Percentiles rank a stretch among this genome's conserved stretches.
Evolutionary conservation across 2,329 filamentous ascomycete species (phyloP).

Genomic region (Pseudofabraea citricarpa): DNA sequence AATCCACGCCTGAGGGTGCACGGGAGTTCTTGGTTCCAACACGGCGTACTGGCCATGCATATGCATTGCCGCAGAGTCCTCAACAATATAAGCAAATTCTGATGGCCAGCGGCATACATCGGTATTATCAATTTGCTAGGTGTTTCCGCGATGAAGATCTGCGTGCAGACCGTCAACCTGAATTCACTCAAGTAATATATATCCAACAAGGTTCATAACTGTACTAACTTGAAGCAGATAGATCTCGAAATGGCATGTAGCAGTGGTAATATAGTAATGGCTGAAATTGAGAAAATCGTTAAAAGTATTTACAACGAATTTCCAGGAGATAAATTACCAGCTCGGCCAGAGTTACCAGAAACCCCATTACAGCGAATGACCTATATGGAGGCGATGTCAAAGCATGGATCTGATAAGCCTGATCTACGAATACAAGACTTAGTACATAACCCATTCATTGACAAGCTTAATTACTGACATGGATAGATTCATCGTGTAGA

Average conservation of each 20-base stretch:
- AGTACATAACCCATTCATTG: slow-evolving; percentile 34
- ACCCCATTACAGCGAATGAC: slow-evolving; percentile 37
- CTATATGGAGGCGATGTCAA: slow-evolving; percentile 74
- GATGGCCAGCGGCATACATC: slow-evolving; percentile 80
- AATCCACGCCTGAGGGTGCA: slow-evolving; percentile 93
- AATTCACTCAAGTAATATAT: slow-evolving; percentile 76
- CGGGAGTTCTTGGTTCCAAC: slow-evolving; percentile 93
- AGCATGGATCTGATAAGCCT: slow-evolving; percentile 87
- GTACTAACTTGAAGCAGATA: slow-evolving; percentile 45
- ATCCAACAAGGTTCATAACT: neutral
- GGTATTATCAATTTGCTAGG: slow-evolving; percentile 88
- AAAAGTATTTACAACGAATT: slow-evolving; percentile 15
- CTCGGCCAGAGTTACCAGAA: slow-evolving; percentile 2
- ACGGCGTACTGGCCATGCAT: slow-evolving; percentile 68
- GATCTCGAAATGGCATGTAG: slow-evolving; percentile 94
- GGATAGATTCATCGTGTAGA: slow-evolving; percentile 62
- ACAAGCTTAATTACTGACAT: slow-evolving; percentile 16
- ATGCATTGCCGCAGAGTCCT: slow-evolving; percentile 91
- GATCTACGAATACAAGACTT: slow-evolving; percentile 71
- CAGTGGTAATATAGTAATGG: slow-evolving; percentile 65
- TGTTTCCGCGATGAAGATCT: slow-evolving; percentile 96
- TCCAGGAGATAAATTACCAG: neutral
- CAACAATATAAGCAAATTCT: slow-evolving; percentile 98
- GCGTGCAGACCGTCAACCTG: slow-evolving; percentile 86
- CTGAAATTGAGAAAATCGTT: slow-evolving; percentile 22